Base-by-base conservation (phyloP, 805 yeast species). In the Candida methanosorbosa region DNA sequence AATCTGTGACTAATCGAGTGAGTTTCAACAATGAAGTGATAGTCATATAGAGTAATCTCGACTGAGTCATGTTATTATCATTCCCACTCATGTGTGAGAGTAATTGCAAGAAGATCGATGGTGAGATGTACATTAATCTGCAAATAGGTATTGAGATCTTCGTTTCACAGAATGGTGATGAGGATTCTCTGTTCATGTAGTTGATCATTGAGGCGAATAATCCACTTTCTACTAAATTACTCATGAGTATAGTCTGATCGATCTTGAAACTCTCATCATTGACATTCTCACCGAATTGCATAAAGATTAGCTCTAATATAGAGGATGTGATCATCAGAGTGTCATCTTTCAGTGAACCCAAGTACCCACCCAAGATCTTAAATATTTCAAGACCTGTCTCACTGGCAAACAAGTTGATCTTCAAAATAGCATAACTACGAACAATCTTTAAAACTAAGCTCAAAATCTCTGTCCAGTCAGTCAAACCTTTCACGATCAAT, bases 381-480 rank as follows among this genome's bases (percentile, higher is more conserved):
- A 80, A 72, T 13, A 72, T 52, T 21, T 65, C 63, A 7, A 58
- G 30, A 0, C 64, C 68, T 4, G 56, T 47, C 2, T 58, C 61
- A 4, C 57, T 58, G 13, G 50, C 54, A 34, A 75, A 64, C 5
- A 67, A 35, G 12, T 58, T 54, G 1, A 76, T 72, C 1, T 64
- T 45, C 16, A 75, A 38, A 16, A 83, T 54, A 0, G 77, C 50
- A 52, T 82, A 83, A 38, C 84, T 72, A 55, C 85, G 66, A 11
- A 75, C 52, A 6, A 82, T 72, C 17, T 77, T 71, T 28, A 82
- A 50, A 11, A 82, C 63, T 2, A 77, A 57, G 2, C 86, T 81
- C 28, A 83, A 56, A 11, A 82, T 73, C 52, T 83, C 94, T 0
- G 96, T 85, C 38, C 83, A 75, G 34, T 74, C 71, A 41, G 74